Percentiles rank a stretch among this genome's conserved stretches.
These are phyloP conservation scores for Magnusiomyces clavatus DNA, from an alignment of 1,139 yeast genomes.

Conservation along the genomic window DNA sequence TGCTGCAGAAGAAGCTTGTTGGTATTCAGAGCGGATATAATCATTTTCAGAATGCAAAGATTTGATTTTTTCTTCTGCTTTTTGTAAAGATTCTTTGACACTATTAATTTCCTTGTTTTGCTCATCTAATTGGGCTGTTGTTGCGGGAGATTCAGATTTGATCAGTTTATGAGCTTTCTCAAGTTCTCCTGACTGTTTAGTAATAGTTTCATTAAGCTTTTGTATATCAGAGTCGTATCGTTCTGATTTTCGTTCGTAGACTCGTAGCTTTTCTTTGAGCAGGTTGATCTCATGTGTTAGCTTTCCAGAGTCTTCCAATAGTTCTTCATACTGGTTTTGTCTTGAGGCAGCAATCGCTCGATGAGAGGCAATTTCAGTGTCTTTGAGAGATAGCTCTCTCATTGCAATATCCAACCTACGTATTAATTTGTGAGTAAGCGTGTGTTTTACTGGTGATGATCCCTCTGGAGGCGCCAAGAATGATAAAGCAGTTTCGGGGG, in stretches of 20 bases:
- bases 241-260: conserved; percentile 26
- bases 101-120: conserved; percentile 33
- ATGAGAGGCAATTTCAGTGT: conserved; percentile 30
- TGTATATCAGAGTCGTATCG: conserved; percentile 17
- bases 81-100: conserved; percentile 36
- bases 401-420: conserved; percentile 29
- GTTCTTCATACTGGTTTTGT: conserved; percentile 34
- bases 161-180: conserved; percentile 6
- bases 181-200: conserved; percentile 11
- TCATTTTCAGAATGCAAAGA: conserved; percentile 47
- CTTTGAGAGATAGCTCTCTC: conserved; percentile 16
- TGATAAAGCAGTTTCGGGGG: conserved; percentile 13
- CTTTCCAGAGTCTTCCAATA: conserved; percentile 36
- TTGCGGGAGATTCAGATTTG: background rate
- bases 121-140: conserved; percentile 9
- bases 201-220: conserved; percentile 9
- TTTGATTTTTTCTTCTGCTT: conserved; percentile 33
- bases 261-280: conserved; percentile 21
- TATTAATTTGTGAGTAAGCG: conserved; percentile 44
- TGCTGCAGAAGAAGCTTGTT: conserved; percentile 50
- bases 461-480: conserved; percentile 12
- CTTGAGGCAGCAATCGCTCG: conserved; percentile 29
- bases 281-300: conserved; percentile 26
- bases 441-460: conserved; percentile 23
- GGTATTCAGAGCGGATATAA: conserved; percentile 60